Conservation (phyloP, 495 filamentous ascomycete species). For the Penicillium silybi region DNA sequence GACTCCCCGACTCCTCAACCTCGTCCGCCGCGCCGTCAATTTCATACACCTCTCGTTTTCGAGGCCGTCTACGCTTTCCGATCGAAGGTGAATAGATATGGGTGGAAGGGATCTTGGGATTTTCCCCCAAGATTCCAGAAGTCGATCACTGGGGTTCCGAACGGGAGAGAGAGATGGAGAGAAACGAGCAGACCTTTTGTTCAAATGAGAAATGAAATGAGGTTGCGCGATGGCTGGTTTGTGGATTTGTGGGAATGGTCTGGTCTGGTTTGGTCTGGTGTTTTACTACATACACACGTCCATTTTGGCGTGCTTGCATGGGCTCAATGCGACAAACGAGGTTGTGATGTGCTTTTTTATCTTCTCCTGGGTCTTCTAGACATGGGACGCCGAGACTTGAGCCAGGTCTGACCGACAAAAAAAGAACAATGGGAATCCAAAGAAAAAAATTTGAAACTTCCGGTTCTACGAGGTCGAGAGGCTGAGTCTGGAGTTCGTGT, state of each 20-base stretch:
- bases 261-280: constrained; percentile 31
- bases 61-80: constrained; percentile 6
- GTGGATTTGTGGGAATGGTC: constrained; percentile 23
- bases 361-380: constrained; percentile 8
- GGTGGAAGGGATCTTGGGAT: constrained; percentile 22
- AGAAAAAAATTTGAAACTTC: constrained; percentile 25
- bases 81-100: constrained; percentile 16
- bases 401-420: constrained; percentile 21
- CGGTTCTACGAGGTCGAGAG: constrained; percentile 20
- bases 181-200: constrained; percentile 26
- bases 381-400: constrained; percentile 14
- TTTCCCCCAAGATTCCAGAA: constrained; percentile 16
- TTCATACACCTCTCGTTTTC: constrained; percentile 14
- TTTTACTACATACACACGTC: constrained; percentile 32
- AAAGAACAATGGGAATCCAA: constrained; percentile 25
- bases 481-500: background rate
- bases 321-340: constrained; percentile 35
- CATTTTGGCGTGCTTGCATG: constrained; percentile 28
- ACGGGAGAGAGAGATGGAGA: constrained; percentile 31
- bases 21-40: constrained; percentile 24
- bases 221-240: constrained; percentile 29
- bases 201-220: constrained; percentile 33
- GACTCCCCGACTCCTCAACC: constrained; percentile 22
- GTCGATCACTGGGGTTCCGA: constrained; percentile 21
- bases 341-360: constrained; percentile 28